These are phyloP conservation scores for Ambrosia hybrid DNA, from an alignment of 140 eudicot genomes.

Conservation along the genomic window DNA sequence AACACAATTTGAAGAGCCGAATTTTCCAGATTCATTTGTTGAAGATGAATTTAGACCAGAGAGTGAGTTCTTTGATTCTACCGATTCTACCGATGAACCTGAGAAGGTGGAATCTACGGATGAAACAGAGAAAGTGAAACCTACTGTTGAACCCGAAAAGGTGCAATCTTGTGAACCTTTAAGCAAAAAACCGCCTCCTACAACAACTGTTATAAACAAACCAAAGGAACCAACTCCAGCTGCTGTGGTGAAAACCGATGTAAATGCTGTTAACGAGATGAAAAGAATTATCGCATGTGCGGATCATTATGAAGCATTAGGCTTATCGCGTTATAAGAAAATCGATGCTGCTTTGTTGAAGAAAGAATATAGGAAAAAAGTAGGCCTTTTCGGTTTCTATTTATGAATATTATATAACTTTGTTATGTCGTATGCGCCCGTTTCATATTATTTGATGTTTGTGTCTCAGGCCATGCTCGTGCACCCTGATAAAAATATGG, in stretches of 20 bases:
- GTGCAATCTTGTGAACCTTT: constrained; percentile 42
- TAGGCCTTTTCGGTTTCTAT: constrained; percentile 25
- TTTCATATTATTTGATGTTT: neutral
- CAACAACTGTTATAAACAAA: constrained; percentile 41
- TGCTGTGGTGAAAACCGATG: constrained; percentile 61
- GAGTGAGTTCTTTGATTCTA: constrained; percentile 58
- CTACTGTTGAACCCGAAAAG: constrained; percentile 44
- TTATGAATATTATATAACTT: neutral
- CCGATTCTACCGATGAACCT: constrained; percentile 51
- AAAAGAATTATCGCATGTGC: constrained; percentile 57
- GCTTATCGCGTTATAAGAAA: constrained; percentile 70
- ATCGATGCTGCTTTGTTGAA: constrained; percentile 64
- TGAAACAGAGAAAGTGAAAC: constrained; percentile 49
- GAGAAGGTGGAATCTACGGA: constrained; percentile 46
- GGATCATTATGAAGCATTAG: constrained; percentile 91
- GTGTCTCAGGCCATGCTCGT: constrained; percentile 85
- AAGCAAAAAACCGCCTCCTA: constrained; percentile 37
- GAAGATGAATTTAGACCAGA: constrained; percentile 65
- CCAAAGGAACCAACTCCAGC: constrained; percentile 48
- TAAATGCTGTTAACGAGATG: constrained; percentile 66
- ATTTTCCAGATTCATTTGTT: constrained; percentile 50
- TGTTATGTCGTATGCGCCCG: neutral
- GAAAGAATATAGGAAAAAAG: constrained; percentile 94
- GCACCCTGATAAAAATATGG: constrained; percentile 99
- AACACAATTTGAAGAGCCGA: constrained; percentile 64